Evolutionary conservation across 1,284 basidiomycete species (phyloP).

Genomic region (Sanguinoderma infundibulare): DNA sequence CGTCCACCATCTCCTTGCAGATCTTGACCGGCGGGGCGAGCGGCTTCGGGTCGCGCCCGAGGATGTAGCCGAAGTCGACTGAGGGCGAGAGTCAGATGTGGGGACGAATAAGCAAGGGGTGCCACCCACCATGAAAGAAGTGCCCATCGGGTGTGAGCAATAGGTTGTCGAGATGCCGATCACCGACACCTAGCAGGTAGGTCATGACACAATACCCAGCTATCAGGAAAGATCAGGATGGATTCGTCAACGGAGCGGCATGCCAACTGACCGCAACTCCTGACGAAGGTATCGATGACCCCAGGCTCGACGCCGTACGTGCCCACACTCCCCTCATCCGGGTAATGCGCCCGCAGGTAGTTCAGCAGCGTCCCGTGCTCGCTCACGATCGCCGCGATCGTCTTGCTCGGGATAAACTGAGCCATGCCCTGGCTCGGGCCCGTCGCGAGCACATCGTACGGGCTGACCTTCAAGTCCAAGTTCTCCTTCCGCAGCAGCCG

Average conservation of each 20-base stretch:
- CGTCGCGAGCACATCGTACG: slow-evolving; percentile 95
- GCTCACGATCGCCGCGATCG: slow-evolving; percentile 91
- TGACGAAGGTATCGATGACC: slow-evolving; percentile 95
- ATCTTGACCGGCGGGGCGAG: slow-evolving; percentile 99
- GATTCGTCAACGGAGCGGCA: background rate
- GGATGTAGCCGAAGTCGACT: slow-evolving; percentile 99
- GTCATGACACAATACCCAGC: slow-evolving; percentile 99
- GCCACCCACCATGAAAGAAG: slow-evolving; percentile 72
- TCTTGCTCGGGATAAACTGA: slow-evolving; percentile 95
- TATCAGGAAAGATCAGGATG: slow-evolving; percentile 37
- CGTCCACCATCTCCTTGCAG: slow-evolving; percentile 99
- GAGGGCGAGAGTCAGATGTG: slow-evolving; percentile 18
- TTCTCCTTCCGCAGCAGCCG: slow-evolving; percentile 93
- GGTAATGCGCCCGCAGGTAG: slow-evolving; percentile 85
- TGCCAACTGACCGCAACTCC: slow-evolving; percentile 86
- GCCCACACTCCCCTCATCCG: slow-evolving; percentile 91
- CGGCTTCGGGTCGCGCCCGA: slow-evolving; percentile 97
- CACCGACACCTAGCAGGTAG: slow-evolving; percentile 95
- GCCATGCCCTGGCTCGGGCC: slow-evolving; percentile 94
- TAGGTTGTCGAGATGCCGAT: slow-evolving; percentile 96
- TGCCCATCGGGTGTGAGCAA: slow-evolving; percentile 90
- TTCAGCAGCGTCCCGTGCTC: slow-evolving; percentile 92
- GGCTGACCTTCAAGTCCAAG: slow-evolving; percentile 90
- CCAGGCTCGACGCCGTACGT: slow-evolving; percentile 91
- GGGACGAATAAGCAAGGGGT: background rate